Percentiles rank a stretch among this genome's conserved stretches.
Evolutionary conservation across 768 basidiomycete species (phyloP).

Genomic region (Podaxis sp.): DNA sequence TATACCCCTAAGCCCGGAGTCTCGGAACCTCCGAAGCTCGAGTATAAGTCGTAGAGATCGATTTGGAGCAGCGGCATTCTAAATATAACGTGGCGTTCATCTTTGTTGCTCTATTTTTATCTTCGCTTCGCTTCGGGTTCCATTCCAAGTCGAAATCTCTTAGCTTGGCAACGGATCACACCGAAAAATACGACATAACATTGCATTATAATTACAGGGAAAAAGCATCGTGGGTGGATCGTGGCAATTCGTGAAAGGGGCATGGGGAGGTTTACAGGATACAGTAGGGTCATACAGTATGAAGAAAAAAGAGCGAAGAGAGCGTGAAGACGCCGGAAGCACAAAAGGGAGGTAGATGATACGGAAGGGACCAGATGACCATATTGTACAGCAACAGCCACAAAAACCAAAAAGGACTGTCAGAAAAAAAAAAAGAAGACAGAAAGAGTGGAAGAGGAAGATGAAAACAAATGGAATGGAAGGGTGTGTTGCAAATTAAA

Average conservation of each 20-base stretch:
- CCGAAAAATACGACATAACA: background rate
- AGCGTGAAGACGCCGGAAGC: background rate
- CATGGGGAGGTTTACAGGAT: background rate
- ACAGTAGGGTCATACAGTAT: background rate
- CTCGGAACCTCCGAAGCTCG: background rate
- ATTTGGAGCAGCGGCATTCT: background rate
- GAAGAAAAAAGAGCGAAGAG: background rate
- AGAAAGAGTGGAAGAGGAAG: background rate
- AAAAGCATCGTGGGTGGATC: slow-evolving; percentile 3
- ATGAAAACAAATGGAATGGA: background rate
- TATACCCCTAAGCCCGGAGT: background rate
- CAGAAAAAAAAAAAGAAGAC: background rate
- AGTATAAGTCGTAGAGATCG: too few species aligned
- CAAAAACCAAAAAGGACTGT: background rate
- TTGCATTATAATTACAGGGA: background rate
- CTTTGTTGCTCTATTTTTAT: background rate
- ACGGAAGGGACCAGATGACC: background rate
- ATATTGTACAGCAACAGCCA: background rate
- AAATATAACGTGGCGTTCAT: background rate
- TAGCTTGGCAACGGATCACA: too few species aligned
- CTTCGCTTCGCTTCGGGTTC: too few species aligned
- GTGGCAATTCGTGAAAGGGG: slow-evolving; percentile 10
- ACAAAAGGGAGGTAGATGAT: background rate
- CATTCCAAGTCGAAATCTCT: background rate
- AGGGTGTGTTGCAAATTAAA: background rate